Evolutionary conservation across 148 eudicot genomes (phyloP), one percentile per base, ranked within the genome.

Genomic region (Arctostaphylos glauca): DNA sequence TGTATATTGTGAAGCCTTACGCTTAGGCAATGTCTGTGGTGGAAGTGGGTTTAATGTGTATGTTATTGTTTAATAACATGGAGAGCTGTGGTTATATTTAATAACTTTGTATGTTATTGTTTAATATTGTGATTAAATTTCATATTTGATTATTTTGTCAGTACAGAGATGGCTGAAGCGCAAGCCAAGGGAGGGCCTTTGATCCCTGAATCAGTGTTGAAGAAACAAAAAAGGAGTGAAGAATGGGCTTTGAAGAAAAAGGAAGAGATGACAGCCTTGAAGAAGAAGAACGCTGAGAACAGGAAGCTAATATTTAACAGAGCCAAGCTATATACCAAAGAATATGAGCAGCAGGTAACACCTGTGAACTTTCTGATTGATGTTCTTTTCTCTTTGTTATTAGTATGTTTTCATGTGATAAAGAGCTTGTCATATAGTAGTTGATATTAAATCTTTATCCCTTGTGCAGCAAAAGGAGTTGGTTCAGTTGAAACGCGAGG

Each of bases 141-240:
- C 5, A n/a, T 43, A 38, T 80, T 4, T 31, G 64, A 46, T 58
- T 72, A 6, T 68, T 7, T 85, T 31, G n/a, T 38, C 9, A n/a
- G 53, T 78, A 80, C 68, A 87, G 90, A 85, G 81, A 89, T 90
- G 92, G 92, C 85, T 80, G 91, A 81, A 47, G 50, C 72, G 5
- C 81, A 81, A 67, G 50, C 86, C 73, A 85, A 83, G 86, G 89
- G 81, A 83, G 88, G 83, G 19, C 82, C 80, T 0, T 48, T 89
- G 23, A 92, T 95, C 46, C 98, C 98, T 0, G 97, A 95, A 87
- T 95, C 97, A 0, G 93, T 92, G 1, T 82, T 93, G 85, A 95
- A 95, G 92, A 93, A 95, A 89, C 96, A 91, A 74, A 89, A 91
- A 82, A 94, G 97, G 88, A 87, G 74, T 43, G 94, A 91, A 80